Percentiles rank a stretch among this genome's conserved stretches.
These are phyloP conservation scores for Plasmodium vinckei DNA, from an alignment of 169 alveolate species.

Conservation along the genomic window DNA sequence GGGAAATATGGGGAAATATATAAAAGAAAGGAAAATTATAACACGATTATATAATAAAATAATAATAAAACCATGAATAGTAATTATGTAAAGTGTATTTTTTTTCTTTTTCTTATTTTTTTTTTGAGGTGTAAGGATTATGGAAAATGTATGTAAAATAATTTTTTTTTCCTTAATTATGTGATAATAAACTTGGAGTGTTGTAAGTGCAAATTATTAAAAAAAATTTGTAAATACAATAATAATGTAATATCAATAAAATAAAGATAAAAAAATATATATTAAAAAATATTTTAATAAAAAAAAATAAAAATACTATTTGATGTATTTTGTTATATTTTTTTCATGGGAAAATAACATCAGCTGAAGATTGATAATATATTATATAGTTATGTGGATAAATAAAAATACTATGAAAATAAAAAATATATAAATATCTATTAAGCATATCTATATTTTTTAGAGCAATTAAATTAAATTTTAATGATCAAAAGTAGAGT, in stretches of 20 bases:
- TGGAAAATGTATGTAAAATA: conserved; percentile 11
- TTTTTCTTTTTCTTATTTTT: neutral
- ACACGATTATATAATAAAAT: conserved; percentile 4
- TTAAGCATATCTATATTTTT: neutral
- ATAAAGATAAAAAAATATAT: neutral
- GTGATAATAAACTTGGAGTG: conserved; percentile 3
- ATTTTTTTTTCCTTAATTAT: conserved; percentile 16
- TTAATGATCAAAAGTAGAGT: conserved; percentile 54
- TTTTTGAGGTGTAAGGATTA: neutral
- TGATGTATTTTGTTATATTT: neutral
- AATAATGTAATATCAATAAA: neutral
- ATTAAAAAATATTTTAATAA: conserved; percentile 12
- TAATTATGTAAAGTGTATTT: conserved; percentile 25
- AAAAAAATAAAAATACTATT: conserved; percentile 3
- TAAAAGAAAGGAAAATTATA: neutral
- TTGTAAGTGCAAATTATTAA: conserved; percentile 18
- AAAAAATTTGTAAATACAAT: neutral
- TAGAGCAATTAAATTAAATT: conserved; percentile 30
- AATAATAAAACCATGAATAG: conserved; percentile 26
- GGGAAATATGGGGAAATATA: neutral
- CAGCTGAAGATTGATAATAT: neutral
- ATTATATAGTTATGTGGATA: conserved; percentile 4
- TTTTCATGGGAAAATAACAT: conserved; percentile 10
- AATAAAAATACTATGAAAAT: neutral
- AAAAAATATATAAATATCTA: neutral